Conservation (phyloP, 2,329 filamentous ascomycete species). For the Venturia asperata region DNA sequence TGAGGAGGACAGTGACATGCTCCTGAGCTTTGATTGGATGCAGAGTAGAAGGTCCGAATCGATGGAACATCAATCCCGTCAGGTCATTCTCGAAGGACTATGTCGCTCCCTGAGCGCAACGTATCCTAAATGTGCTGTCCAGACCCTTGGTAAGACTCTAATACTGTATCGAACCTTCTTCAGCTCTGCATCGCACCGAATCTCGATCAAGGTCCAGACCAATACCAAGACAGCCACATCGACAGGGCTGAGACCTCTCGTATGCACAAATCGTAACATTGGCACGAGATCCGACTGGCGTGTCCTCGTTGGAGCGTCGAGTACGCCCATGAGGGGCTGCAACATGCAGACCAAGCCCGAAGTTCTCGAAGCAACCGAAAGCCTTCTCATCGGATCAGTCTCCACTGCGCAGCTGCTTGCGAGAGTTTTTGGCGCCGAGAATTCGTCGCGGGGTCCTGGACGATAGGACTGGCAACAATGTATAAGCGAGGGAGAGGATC, state of each 20-base stretch:
- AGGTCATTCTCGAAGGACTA: background rate
- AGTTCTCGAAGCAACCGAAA: background rate
- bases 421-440: background rate
- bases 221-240: background rate
- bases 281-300: background rate
- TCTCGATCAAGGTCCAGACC: background rate
- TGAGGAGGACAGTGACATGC: background rate
- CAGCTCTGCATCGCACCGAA: background rate
- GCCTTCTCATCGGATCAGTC: background rate
- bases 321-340: background rate
- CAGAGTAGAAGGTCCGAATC: background rate
- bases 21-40: background rate
- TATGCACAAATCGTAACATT: background rate
- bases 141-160: background rate
- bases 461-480: background rate
- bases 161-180: background rate
- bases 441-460: background rate
- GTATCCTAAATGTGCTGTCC: background rate
- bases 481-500: background rate
- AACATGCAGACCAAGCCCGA: background rate
- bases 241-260: background rate
- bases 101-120: background rate
- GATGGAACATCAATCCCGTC: background rate
- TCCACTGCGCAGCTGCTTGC: background rate
- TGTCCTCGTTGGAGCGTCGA: background rate